These are phyloP conservation scores for Excoecaria agallocha DNA, from an alignment of 345 rosid genomes.

Conservation along the genomic window DNA sequence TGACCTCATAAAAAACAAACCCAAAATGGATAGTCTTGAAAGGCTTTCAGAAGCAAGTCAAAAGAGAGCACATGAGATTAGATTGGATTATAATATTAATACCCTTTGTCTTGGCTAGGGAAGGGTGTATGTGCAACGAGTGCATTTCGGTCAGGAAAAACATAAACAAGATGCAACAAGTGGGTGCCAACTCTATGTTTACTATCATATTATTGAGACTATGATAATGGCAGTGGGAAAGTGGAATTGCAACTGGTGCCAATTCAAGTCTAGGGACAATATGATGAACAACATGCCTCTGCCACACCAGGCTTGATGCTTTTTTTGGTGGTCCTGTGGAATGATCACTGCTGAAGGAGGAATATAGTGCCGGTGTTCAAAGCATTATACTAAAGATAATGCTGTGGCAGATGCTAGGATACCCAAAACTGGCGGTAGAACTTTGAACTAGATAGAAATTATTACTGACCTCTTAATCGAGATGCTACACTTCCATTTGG, in stretches of 20 bases:
- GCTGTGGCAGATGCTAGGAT: background rate
- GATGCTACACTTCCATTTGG: conserved; percentile 95
- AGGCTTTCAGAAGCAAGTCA: too few species aligned
- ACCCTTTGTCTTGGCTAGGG: too few species aligned
- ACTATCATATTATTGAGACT: background rate
- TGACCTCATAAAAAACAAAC: too few species aligned
- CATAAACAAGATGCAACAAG: background rate
- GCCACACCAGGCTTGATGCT: background rate
- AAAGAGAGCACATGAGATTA: too few species aligned
- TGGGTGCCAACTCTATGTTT: background rate
- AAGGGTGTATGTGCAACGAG: background rate
- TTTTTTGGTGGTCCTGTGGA: background rate
- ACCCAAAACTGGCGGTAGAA: background rate
- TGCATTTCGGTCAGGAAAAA: background rate
- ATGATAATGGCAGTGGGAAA: background rate
- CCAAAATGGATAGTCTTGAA: too few species aligned
- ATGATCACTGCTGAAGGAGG: background rate
- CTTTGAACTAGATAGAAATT: background rate
- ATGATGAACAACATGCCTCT: background rate
- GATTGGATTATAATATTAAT: too few species aligned
- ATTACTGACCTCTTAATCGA: conserved; percentile 68
- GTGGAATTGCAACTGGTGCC: background rate
- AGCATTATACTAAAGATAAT: background rate
- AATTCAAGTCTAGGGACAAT: background rate
- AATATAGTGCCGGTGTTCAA: background rate